Percentiles rank a stretch among this genome's conserved stretches.
These are phyloP conservation scores for Biancaea sappan DNA, from an alignment of 306 rosid species.

Conservation along the genomic window DNA sequence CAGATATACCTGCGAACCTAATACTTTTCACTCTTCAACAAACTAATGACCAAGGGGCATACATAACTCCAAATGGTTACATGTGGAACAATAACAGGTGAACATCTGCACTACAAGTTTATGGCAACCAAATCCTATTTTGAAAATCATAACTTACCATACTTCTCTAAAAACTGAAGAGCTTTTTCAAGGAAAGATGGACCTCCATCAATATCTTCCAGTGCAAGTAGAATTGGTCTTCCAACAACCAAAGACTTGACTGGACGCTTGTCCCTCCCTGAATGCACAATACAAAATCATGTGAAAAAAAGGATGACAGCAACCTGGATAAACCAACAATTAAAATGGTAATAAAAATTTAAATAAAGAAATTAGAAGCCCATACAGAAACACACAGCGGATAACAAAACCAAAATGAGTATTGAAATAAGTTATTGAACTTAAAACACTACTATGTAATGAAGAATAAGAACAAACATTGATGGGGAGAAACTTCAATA, in stretches of 20 bases:
- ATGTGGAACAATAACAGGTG: background rate
- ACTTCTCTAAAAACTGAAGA: slow-evolving; percentile 84
- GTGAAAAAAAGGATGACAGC: slow-evolving; percentile 11
- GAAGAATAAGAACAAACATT: slow-evolving; percentile 62
- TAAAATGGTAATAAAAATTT: background rate
- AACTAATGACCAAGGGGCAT: background rate
- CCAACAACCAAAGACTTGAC: slow-evolving; percentile 97
- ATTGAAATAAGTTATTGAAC: slow-evolving; percentile 29
- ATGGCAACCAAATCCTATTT: background rate
- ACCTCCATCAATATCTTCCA: slow-evolving; percentile 99
- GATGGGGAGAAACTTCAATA: slow-evolving; percentile 90
- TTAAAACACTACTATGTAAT: slow-evolving; percentile 23
- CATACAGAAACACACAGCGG: background rate
- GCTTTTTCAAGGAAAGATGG: slow-evolving; percentile 99
- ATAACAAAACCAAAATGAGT: background rate
- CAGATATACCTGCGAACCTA: background rate
- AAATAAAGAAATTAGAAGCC: slow-evolving; percentile 1
- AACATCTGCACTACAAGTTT: slow-evolving; percentile 1
- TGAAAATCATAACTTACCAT: slow-evolving; percentile 60
- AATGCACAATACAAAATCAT: slow-evolving; percentile 22
- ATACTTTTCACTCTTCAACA: slow-evolving; percentile 2
- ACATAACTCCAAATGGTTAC: background rate
- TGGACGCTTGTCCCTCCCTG: slow-evolving; percentile 96
- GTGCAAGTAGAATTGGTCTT: slow-evolving; percentile 94
- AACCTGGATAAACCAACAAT: slow-evolving; percentile 7